Evolutionary conservation across 2,329 filamentous ascomycete genomes (phyloP).

Genomic region (Colletotrichum salicis): DNA sequence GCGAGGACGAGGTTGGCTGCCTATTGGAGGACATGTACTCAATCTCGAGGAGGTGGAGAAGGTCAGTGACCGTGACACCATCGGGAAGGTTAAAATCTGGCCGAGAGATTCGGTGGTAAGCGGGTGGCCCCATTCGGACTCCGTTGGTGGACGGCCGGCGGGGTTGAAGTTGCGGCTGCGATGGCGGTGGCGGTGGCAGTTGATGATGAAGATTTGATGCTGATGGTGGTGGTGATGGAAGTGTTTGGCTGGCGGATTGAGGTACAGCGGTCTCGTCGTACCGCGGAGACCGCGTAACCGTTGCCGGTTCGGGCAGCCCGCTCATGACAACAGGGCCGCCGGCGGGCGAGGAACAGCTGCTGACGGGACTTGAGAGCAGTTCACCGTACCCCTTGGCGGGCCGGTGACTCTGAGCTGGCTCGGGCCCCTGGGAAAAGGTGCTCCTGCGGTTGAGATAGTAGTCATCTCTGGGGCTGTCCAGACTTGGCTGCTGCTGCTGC

Average conservation of each 20-base stretch:
- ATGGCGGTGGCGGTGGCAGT: neutral
- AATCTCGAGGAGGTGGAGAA: constrained; percentile 27
- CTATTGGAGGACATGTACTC: constrained; percentile 19
- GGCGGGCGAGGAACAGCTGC: neutral
- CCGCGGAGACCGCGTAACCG: no score
- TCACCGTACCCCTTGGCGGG: neutral
- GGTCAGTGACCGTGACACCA: constrained; percentile 27
- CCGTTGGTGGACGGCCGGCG: neutral
- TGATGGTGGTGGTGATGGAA: neutral
- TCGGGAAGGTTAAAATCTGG: constrained; percentile 24
- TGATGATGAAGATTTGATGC: neutral
- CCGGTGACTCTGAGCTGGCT: neutral
- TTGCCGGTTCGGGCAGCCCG: neutral
- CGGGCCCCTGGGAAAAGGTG: neutral
- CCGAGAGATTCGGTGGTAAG: constrained; percentile 26
- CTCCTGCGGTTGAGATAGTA: neutral
- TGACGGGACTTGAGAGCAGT: neutral
- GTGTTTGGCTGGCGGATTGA: neutral
- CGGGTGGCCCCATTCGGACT: constrained; percentile 1
- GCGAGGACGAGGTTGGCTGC: neutral
- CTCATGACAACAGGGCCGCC: neutral
- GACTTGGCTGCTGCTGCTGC: neutral
- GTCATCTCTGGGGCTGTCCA: neutral
- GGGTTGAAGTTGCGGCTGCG: neutral
- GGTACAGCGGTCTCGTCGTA: neutral